Conservation (phyloP, 768 basidiomycete genomes). For the Phaeotremella fagi region DNA sequence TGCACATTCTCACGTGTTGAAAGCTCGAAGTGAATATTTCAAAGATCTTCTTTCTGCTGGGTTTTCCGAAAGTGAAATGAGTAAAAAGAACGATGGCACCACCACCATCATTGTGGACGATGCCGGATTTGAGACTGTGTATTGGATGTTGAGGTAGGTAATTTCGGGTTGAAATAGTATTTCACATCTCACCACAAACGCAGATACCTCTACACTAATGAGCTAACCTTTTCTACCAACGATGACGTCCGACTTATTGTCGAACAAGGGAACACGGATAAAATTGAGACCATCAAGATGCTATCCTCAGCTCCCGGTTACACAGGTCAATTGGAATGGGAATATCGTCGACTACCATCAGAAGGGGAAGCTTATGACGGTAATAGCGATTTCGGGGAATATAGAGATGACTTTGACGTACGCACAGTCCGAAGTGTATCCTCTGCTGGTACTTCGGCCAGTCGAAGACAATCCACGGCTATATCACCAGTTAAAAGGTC, state of each 20-base stretch:
- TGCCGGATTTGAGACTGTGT: slow-evolving; percentile 70
- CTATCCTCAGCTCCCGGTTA: slow-evolving; percentile 53
- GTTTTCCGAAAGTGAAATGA: slow-evolving; percentile 58
- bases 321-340: slow-evolving; percentile 65
- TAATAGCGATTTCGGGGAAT: slow-evolving; percentile 45
- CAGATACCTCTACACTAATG: slow-evolving; percentile 61
- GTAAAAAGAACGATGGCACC: slow-evolving; percentile 56
- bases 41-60: slow-evolving; percentile 67
- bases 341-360: slow-evolving; percentile 55
- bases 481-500: neutral
- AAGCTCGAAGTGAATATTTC: slow-evolving; percentile 71
- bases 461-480: neutral
- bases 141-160: slow-evolving; percentile 67
- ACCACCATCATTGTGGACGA: slow-evolving; percentile 69
- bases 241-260: slow-evolving; percentile 67
- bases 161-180: neutral
- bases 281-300: slow-evolving; percentile 52
- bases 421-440: slow-evolving; percentile 17
- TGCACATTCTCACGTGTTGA: slow-evolving; percentile 72
- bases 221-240: slow-evolving; percentile 63
- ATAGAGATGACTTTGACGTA: slow-evolving; percentile 35
- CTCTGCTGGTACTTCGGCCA: slow-evolving; percentile 9
- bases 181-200: neutral
- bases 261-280: slow-evolving; percentile 63
- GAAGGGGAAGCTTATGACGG: slow-evolving; percentile 41